phyloP scores from a whole-genome alignment of 768 basidiomycete genomes.

The Auriscalpium orientale region DNA sequence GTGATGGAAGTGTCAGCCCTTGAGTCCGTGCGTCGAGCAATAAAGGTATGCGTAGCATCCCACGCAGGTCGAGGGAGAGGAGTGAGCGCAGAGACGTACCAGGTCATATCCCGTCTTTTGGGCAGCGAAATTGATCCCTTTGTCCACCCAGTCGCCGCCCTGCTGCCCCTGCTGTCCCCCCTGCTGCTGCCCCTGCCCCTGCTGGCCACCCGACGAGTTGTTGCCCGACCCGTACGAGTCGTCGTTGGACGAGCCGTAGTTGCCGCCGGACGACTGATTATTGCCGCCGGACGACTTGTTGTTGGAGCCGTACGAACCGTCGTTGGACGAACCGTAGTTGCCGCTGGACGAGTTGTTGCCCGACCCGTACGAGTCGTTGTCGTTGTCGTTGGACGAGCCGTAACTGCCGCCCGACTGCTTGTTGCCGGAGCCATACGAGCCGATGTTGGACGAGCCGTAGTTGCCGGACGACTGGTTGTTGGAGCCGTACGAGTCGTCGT shows the following conservation, averaged over 20 bases:
- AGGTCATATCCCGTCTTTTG: slow-evolving; percentile 37
- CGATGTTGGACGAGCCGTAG: slow-evolving; percentile 17
- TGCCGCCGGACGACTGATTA: not conserved
- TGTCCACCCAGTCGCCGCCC: slow-evolving; percentile 27
- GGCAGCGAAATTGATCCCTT: slow-evolving; percentile 30
- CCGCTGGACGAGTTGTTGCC: not conserved
- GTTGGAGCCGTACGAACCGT: slow-evolving; percentile 6
- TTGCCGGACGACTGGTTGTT: slow-evolving; percentile 19
- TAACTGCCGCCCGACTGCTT: slow-evolving; percentile 4
- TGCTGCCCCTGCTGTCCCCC: slow-evolving; percentile 26
- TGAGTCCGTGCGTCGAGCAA: not conserved
- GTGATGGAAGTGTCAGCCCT: not conserved
- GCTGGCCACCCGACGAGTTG: slow-evolving; percentile 11
- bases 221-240: slow-evolving; percentile 11
- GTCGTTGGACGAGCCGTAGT: slow-evolving; percentile 10
- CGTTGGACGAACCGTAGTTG: slow-evolving; percentile 15
- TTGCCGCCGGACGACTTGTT: slow-evolving; percentile 18
- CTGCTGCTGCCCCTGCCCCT: slow-evolving; percentile 7
- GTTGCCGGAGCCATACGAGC: slow-evolving; percentile 5
- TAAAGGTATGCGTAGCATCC: too few species aligned
- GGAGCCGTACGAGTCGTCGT: slow-evolving; percentile 15
- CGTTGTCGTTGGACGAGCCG: slow-evolving; percentile 10
- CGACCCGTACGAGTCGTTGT: slow-evolving; percentile 14
- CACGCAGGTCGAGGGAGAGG: not conserved
- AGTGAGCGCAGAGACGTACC: slow-evolving; percentile 24